A percentile compares a stretch with the other conserved stretches of the same genome.
Conservation (phyloP, 306 rosid species). For the Trifolium fragiferum region DNA sequence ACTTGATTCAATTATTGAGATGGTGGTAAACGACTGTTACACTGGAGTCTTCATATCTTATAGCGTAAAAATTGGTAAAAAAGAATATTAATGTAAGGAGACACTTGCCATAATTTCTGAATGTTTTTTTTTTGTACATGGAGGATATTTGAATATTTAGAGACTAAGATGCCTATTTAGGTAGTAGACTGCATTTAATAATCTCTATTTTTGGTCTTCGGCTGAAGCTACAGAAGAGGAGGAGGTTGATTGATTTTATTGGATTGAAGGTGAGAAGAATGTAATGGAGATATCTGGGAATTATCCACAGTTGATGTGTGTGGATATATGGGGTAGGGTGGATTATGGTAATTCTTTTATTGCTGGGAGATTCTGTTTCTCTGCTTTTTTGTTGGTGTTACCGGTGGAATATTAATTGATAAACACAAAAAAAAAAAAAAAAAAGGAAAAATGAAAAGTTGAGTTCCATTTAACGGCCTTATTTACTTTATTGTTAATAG, state of each 20-base stretch:
- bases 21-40: not conserved
- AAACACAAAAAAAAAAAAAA: not conserved
- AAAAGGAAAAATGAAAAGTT: not conserved
- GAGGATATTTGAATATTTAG: conserved; percentile 43
- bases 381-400: conserved; percentile 14
- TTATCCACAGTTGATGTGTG: conserved; percentile 7
- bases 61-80: conserved; percentile 17
- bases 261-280: conserved; percentile 38
- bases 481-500: conserved; percentile 15
- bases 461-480: conserved; percentile 12
- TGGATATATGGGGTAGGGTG: conserved; percentile 19
- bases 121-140: conserved; percentile 56
- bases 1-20: not conserved
- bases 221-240: conserved; percentile 35
- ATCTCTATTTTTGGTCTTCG: conserved; percentile 3
- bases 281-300: conserved; percentile 29
- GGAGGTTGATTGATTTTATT: conserved; percentile 42
- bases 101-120: conserved; percentile 35
- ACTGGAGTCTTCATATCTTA: conserved; percentile 20
- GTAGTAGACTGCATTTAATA: conserved; percentile 35
- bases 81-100: conserved; percentile 19
- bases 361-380: conserved; percentile 10
- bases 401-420: conserved; percentile 15
- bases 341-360: conserved; percentile 1
- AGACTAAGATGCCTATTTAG: conserved; percentile 35